A percentile compares a stretch with the other conserved stretches of the same genome.
phyloP scores from a whole-genome alignment of 2,329 filamentous ascomycete genomes.

The Sporothrix dimorphospora region DNA sequence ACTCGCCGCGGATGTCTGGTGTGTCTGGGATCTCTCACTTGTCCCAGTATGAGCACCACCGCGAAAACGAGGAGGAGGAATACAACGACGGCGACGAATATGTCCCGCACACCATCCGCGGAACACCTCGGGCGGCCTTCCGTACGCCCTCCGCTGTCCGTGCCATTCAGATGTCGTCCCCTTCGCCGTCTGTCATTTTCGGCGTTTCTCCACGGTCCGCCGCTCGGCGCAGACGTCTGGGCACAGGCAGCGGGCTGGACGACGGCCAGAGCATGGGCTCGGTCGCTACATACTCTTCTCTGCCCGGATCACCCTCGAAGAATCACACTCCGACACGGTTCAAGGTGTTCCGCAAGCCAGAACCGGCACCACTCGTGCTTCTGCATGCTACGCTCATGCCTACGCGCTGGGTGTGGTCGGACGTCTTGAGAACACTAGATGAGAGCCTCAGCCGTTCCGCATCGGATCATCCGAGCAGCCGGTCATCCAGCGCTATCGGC shows the following conservation, averaged over 20 bases:
- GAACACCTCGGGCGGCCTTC: slow-evolving; percentile 65
- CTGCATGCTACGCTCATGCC: slow-evolving; percentile 78
- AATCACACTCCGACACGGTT: slow-evolving; percentile 60
- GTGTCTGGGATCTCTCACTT: slow-evolving; percentile 57
- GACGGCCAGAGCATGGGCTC: slow-evolving; percentile 24
- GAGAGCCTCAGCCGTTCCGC: slow-evolving; percentile 32
- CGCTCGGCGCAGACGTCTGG: slow-evolving; percentile 44
- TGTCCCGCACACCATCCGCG: slow-evolving; percentile 55
- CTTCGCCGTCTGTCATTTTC: slow-evolving; percentile 55
- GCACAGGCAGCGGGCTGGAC: slow-evolving; percentile 16
- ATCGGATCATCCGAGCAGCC: background rate
- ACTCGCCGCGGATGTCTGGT: slow-evolving; percentile 47
- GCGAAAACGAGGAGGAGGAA: slow-evolving; percentile 47
- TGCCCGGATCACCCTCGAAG: slow-evolving; percentile 53
- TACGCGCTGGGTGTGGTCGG: slow-evolving; percentile 66
- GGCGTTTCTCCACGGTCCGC: slow-evolving; percentile 56
- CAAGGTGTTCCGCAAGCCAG: slow-evolving; percentile 49
- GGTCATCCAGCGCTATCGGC: slow-evolving; percentile 25
- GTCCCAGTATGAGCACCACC: slow-evolving; percentile 54
- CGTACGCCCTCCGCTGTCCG: slow-evolving; percentile 70
- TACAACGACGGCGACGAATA: slow-evolving; percentile 49
- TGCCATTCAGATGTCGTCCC: slow-evolving; percentile 73
- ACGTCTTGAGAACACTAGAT: slow-evolving; percentile 52
- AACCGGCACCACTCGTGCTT: slow-evolving; percentile 69
- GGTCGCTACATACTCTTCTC: slow-evolving; percentile 16